Percentiles rank a stretch among this genome's conserved stretches.
phyloP scores from a whole-genome alignment of 2,329 filamentous ascomycete species.

The Cryphonectria japonica region DNA sequence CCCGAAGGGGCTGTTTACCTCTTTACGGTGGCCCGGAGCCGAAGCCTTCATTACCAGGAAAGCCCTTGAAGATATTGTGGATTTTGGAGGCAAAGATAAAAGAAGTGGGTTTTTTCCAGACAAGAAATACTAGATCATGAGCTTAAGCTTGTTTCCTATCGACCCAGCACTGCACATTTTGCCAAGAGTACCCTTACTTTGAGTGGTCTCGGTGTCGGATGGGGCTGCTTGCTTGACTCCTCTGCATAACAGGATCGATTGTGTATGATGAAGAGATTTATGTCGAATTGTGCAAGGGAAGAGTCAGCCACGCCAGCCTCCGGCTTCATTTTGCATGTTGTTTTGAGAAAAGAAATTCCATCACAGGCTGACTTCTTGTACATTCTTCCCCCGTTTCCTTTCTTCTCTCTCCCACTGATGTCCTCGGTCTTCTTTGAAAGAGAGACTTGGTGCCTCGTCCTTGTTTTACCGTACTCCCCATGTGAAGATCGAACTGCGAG shows the following conservation, averaged over 20 bases:
- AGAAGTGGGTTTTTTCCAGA: not conserved
- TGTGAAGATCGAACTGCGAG: not conserved
- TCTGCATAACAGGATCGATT: not conserved
- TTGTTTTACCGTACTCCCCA: not conserved
- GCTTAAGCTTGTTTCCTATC: not conserved
- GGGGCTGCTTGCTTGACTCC: not conserved
- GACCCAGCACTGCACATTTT: not conserved
- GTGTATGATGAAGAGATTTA: not conserved
- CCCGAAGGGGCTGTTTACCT: not conserved
- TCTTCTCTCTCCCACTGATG: not conserved
- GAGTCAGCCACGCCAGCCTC: not conserved
- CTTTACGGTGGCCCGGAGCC: not conserved
- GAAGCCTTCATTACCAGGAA: not conserved
- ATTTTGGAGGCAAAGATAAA: not conserved
- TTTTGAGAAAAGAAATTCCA: not conserved
- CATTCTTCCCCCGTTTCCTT: not conserved
- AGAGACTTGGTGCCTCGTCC: not conserved
- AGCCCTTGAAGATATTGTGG: constrained; percentile 1
- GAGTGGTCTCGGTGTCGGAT: not conserved
- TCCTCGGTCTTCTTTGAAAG: not conserved
- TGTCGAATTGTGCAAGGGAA: not conserved
- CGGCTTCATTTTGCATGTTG: not conserved
- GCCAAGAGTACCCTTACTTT: not conserved
- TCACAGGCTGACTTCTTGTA: not conserved
- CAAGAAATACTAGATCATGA: not conserved